A percentile compares a stretch with the other conserved stretches of the same genome.
These are phyloP conservation scores for Yarrowia bubula DNA, from an alignment of 805 yeast species.

Conservation along the genomic window DNA sequence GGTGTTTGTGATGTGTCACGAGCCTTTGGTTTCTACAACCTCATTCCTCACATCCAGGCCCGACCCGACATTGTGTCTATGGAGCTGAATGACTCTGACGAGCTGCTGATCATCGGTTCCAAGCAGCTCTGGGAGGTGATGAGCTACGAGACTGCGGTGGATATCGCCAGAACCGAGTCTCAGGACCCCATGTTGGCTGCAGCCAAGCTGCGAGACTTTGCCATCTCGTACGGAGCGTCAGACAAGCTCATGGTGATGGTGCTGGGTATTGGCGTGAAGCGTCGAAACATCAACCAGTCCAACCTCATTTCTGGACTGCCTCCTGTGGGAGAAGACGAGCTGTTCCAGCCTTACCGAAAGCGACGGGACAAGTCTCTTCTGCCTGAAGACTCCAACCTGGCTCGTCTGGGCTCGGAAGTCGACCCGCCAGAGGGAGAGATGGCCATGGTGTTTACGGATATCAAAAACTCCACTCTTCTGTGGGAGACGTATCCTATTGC, in stretches of 20 bases:
- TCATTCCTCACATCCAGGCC: slow-evolving; percentile 83
- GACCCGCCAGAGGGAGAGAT: slow-evolving; percentile 92
- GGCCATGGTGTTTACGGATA: slow-evolving; percentile 97
- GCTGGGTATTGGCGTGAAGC: slow-evolving; percentile 48
- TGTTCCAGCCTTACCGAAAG: slow-evolving; percentile 37
- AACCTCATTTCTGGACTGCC: slow-evolving; percentile 32
- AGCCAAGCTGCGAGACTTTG: slow-evolving; percentile 87
- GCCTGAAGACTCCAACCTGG: slow-evolving; percentile 71
- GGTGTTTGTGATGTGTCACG: slow-evolving; percentile 80
- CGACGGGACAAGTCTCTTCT: slow-evolving; percentile 51
- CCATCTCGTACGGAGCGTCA: slow-evolving; percentile 84
- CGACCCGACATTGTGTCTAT: slow-evolving; percentile 75
- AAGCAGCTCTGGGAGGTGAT: slow-evolving; percentile 82
- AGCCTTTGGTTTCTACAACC: slow-evolving; percentile 85
- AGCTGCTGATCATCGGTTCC: slow-evolving; percentile 79
- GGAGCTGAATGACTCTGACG: slow-evolving; percentile 67
- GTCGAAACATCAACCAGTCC: slow-evolving; percentile 32
- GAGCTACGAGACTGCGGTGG: slow-evolving; percentile 83
- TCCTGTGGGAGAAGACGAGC: slow-evolving; percentile 36
- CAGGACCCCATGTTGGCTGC: slow-evolving; percentile 89
- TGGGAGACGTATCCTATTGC: slow-evolving; percentile 95
- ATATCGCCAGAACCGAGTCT: slow-evolving; percentile 71
- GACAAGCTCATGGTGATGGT: slow-evolving; percentile 82
- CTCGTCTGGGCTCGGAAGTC: slow-evolving; percentile 79
- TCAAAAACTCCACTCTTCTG: slow-evolving; percentile 83